Base-by-base conservation (phyloP, 495 filamentous ascomycete genomes). In the Xylaria acuta region DNA sequence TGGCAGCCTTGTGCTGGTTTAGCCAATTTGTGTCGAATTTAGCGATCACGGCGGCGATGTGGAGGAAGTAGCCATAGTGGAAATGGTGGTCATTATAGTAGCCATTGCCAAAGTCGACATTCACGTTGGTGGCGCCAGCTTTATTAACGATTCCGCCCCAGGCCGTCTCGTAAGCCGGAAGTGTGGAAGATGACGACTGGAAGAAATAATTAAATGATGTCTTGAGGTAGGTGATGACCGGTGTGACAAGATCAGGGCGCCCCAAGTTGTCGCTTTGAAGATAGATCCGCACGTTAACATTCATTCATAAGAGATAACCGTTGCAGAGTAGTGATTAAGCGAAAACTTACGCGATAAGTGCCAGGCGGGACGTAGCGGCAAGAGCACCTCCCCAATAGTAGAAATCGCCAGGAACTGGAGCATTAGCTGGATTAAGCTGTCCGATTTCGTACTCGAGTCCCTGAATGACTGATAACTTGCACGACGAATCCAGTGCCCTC, bases 301-400 rank as follows among this genome's bases (percentile, higher is more conserved):
- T 54, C 25, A 30, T 53, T 27, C 9, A 53, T 22, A 53, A 11
- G 49, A 53, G 8, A 53, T 27, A 8, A 30, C 22, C 2, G 4
- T 51, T 12, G 51, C 25, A 30, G 22, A 54, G 22, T 54, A 30
- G 25, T 27, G 22, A 11, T 3, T 27, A 8, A 14, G 51, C 22
- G 22, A 27, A 54, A 54, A 54, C 51, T n/a, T 54, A 54, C 51
- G 51, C 51, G 11, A 54, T 54, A 54, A 54, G 51, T 54, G 51
- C 51, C 51, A 54, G 51, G 51, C 51, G 51, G 22, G 51, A 11
- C 22, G 0, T 3, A 27, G 51, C 51, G 11, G 51, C 51, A 54
- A 54, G 51, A 54, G 51, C 3, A 16, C 51, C 51, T 54, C 51
- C 51, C 51, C 51, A 54, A 27, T 54, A 54, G 51, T 54, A 54